phyloP scores from a whole-genome alignment of 768 basidiomycete species.

The Royoungia palumana region DNA sequence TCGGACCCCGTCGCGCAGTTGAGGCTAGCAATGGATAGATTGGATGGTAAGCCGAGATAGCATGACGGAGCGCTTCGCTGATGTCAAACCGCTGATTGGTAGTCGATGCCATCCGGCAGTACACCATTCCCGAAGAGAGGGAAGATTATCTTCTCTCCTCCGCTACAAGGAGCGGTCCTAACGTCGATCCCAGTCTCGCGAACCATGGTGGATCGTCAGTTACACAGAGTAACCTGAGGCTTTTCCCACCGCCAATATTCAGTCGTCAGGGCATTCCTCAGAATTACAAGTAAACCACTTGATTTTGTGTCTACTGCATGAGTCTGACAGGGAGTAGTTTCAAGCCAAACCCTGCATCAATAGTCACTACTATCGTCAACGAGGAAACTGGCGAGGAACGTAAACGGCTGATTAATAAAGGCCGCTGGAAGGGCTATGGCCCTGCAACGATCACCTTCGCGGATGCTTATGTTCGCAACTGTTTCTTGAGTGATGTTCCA shows the following conservation, averaged over 20 bases:
- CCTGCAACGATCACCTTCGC: conserved; percentile 67
- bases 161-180: conserved; percentile 31
- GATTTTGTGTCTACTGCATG: not conserved
- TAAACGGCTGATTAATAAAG: conserved; percentile 78
- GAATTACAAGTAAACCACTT: conserved; percentile 63
- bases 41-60: conserved; percentile 66
- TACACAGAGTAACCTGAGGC: conserved; percentile 57
- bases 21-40: conserved; percentile 66
- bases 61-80: not conserved
- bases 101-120: conserved; percentile 77
- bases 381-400: conserved; percentile 79
- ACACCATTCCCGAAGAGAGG: conserved; percentile 62
- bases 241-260: conserved; percentile 89
- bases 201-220: conserved; percentile 12
- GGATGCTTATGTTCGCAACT: conserved; percentile 43
- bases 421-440: conserved; percentile 84
- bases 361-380: conserved; percentile 61
- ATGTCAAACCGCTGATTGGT: conserved; percentile 4
- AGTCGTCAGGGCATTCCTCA: conserved; percentile 77
- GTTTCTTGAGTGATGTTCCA: not conserved
- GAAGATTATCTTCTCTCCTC: conserved; percentile 53
- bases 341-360: conserved; percentile 73
- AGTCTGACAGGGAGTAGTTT: conserved; percentile 44
- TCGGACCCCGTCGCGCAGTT: conserved; percentile 69
- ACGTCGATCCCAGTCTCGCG: conserved; percentile 50